Evolutionary conservation across 768 basidiomycete species (phyloP).

Genomic region (Kwoniella botswanensis): DNA sequence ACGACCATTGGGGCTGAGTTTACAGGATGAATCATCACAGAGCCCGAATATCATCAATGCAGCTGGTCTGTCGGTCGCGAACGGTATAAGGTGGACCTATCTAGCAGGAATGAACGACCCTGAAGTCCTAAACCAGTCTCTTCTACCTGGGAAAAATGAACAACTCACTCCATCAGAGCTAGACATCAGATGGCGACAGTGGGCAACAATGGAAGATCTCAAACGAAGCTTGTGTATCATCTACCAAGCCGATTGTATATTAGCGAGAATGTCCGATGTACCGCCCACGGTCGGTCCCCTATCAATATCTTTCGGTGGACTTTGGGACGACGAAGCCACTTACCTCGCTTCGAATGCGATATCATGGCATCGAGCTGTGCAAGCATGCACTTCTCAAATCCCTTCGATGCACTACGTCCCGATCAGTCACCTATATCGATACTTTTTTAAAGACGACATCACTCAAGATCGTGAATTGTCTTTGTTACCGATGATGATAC

Average conservation of each 20-base stretch:
- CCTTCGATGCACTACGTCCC: background rate
- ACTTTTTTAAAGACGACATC: background rate
- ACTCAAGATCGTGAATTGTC: background rate
- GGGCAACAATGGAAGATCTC: background rate
- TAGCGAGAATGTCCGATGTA: background rate
- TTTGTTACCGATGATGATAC: slow-evolving; percentile 1
- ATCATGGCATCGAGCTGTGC: background rate
- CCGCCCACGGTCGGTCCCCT: background rate
- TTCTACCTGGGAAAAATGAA: background rate
- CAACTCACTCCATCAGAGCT: background rate
- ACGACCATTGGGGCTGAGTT: too few species aligned
- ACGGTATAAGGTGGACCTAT: background rate
- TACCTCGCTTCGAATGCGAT: background rate
- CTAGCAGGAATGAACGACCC: background rate
- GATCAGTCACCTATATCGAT: background rate
- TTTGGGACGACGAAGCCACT: slow-evolving; percentile 8
- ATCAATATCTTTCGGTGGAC: background rate
- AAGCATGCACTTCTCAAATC: background rate
- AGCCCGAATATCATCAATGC: background rate
- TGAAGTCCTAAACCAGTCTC: background rate
- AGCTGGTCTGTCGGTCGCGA: background rate
- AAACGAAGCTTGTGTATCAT: background rate
- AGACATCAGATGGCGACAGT: slow-evolving; percentile 1
- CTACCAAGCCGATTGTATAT: background rate
- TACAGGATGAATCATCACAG: background rate